Base-by-base conservation (phyloP, 2,329 filamentous ascomycete genomes). In the Passalora sequoiae region DNA sequence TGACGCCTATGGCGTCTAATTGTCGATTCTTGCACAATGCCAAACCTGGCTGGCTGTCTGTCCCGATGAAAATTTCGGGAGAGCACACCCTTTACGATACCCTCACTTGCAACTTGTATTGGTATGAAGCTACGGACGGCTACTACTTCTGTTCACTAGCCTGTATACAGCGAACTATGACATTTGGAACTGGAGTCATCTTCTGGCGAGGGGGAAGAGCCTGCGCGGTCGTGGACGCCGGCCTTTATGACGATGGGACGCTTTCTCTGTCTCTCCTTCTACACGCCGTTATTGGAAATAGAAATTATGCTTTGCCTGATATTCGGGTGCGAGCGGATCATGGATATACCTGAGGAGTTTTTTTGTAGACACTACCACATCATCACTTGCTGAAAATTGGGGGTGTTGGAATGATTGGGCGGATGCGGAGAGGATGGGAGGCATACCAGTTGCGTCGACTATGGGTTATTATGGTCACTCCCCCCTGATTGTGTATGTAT, bases 261-360 rank as follows among this genome's bases (percentile, higher is more conserved):
- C 19, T 29, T 24, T 30, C 13, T 36, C 20, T 37, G 25, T 28
- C 22, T 43, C 28, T 21, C 19, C 24, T 21, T 27, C 19, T 36
- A 12, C 33, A 36, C 19, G 7, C 19, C 20, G 24, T 29, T 43
- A 33, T 39, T 47, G 38, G n/a, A 24, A 31, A 40, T 40, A 31
- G 13, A 30, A 36, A 38, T 39, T 37, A 28, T 46, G 42, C n/a
- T n/a, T n/a, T n/a, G n/a, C 30, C 32, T 47, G 35, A 30, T 33
- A 44, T 21, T 17, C 25, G 20, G 25, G 20, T 12, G 22, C n/a
- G n/a, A n/a, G n/a, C 15, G 19, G 39, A 29, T 16, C n/a, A 27
- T 21, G 27, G 17, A 19, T 30, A 24, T 29, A 31, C 29, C 27
- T 24, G 19, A 36, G 16, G 33, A 15, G 9, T 6, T 1, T 17